Evolutionary conservation across 148 eudicot genomes (phyloP).

Genomic region (Bassia scoparia): DNA sequence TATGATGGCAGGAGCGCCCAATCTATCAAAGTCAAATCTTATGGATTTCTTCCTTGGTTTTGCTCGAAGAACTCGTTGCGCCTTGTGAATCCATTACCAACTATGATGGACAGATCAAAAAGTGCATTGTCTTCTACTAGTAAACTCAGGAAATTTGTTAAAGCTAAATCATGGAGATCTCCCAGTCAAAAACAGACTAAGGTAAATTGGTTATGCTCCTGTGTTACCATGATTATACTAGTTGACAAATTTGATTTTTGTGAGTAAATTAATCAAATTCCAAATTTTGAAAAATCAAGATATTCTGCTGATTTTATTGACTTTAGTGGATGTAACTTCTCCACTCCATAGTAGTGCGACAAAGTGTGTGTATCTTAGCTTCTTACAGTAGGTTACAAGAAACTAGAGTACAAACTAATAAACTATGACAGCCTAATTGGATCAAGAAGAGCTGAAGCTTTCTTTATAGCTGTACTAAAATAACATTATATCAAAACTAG

Average conservation of each 20-base stretch:
- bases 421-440: too few species aligned
- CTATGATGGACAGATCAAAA: conserved; percentile 43
- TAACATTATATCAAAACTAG: too few species aligned
- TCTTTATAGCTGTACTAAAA: too few species aligned
- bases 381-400: too few species aligned
- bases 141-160: conserved; percentile 44
- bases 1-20: conserved; percentile 27
- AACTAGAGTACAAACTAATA: too few species aligned
- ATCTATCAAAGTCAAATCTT: conserved; percentile 45
- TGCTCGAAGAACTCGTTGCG: conserved; percentile 77
- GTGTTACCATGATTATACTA: neutral
- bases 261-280: neutral
- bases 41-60: conserved; percentile 75
- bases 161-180: conserved; percentile 51
- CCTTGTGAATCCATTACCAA: conserved; percentile 63
- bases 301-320: too few species aligned
- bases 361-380: too few species aligned
- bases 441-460: too few species aligned
- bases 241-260: neutral
- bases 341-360: neutral
- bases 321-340: neutral
- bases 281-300: neutral
- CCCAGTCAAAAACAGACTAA: conserved; percentile 39
- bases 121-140: conserved; percentile 41
- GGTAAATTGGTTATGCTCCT: conserved; percentile 36